These are phyloP conservation scores for Filosporella fistucella DNA, from an alignment of 495 filamentous ascomycete genomes.

Conservation along the genomic window DNA sequence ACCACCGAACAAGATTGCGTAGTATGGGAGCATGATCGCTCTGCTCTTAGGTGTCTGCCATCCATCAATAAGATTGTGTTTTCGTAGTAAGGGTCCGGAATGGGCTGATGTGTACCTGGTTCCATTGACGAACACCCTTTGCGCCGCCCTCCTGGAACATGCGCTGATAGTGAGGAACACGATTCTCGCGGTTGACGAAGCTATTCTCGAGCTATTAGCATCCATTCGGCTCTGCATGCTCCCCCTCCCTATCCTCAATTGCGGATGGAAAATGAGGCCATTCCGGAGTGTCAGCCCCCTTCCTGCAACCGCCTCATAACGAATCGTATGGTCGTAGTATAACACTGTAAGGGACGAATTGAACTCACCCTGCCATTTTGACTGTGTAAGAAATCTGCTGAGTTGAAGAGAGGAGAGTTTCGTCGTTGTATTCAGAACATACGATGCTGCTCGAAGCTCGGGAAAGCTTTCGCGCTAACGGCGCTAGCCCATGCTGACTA, in stretches of 20 bases:
- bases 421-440: slow-evolving; percentile 6
- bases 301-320: too few species aligned
- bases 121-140: slow-evolving; percentile 70
- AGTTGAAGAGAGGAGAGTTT: slow-evolving; percentile 2
- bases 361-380: slow-evolving; percentile 27
- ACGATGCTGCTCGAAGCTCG: slow-evolving; percentile 15
- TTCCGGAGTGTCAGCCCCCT: too few species aligned
- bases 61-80: not conserved
- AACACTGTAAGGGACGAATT: slow-evolving; percentile 4
- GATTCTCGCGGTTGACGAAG: slow-evolving; percentile 78
- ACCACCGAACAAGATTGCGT: slow-evolving; percentile 60
- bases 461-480: slow-evolving; percentile 4
- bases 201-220: slow-evolving; percentile 29
- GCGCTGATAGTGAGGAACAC: slow-evolving; percentile 78
- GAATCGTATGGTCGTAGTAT: too few species aligned
- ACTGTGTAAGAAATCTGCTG: slow-evolving; percentile 8
- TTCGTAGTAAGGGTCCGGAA: not conserved
- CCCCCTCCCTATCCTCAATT: not conserved
- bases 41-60: slow-evolving; percentile 58
- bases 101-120: slow-evolving; percentile 60
- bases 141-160: slow-evolving; percentile 76
- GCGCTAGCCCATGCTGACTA: slow-evolving; percentile 10
- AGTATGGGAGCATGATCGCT: slow-evolving; percentile 70
- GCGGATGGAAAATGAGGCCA: slow-evolving; percentile 5
- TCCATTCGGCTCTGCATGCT: not conserved